These are phyloP conservation scores for Saccharomycopsis sp. DNA, from an alignment of 805 yeast species.

Conservation along the genomic window DNA sequence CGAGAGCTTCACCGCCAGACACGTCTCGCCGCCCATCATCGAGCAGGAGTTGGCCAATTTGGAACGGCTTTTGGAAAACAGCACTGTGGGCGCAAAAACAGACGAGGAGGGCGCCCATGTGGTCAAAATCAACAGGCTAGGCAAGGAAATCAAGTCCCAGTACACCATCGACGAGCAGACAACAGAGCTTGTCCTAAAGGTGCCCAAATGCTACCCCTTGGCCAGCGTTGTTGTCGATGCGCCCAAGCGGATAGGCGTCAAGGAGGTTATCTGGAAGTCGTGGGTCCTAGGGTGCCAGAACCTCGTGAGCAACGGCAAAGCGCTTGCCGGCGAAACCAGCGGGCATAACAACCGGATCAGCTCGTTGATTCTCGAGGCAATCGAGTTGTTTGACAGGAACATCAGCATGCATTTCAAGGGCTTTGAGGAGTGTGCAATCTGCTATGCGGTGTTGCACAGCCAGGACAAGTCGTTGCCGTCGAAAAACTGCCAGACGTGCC, in stretches of 20 bases:
- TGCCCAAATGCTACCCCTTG: constrained; percentile 77
- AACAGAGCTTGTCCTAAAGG: constrained; percentile 66
- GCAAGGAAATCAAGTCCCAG: constrained; percentile 63
- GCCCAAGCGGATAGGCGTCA: constrained; percentile 75
- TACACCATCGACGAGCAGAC: constrained; percentile 83
- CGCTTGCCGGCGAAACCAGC: constrained; percentile 40
- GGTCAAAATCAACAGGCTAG: constrained; percentile 52
- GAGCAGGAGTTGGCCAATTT: constrained; percentile 49
- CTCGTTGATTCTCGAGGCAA: constrained; percentile 46
- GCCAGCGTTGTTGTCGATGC: constrained; percentile 71
- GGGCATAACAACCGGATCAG: constrained; percentile 24
- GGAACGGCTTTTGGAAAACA: constrained; percentile 36
- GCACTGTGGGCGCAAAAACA: constrained; percentile 22
- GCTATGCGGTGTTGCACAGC: constrained; percentile 81
- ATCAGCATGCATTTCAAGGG: constrained; percentile 85
- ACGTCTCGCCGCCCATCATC: constrained; percentile 60
- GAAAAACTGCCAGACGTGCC: constrained; percentile 82
- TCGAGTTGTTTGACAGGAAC: constrained; percentile 63
- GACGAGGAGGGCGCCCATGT: constrained; percentile 40
- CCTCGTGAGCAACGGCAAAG: constrained; percentile 53
- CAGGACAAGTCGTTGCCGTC: constrained; percentile 88
- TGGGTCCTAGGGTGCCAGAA: constrained; percentile 91
- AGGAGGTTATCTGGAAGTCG: constrained; percentile 88
- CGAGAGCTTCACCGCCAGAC: constrained; percentile 54
- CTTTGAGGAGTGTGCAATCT: constrained; percentile 94